Percentiles rank a stretch among this genome's conserved stretches.
Conservation (phyloP, 2,329 filamentous ascomycete genomes). For the Colletotrichum sublineola region DNA sequence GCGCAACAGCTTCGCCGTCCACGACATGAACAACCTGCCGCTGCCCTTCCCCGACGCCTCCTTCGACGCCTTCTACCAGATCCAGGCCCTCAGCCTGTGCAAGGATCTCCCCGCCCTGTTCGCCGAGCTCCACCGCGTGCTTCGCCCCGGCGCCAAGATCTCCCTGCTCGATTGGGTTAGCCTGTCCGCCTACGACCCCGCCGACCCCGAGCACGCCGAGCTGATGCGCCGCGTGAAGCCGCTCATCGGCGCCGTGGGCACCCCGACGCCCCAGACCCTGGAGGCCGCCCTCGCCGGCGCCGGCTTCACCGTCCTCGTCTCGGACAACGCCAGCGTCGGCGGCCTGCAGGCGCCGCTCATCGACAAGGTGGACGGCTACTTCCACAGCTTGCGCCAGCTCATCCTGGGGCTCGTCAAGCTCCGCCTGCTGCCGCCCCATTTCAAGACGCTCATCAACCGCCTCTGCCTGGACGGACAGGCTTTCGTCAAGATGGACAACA, state of each 20-base stretch:
- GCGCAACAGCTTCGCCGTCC: conserved; percentile 61
- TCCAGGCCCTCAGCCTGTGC: conserved; percentile 68
- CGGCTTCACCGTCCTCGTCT: conserved; percentile 61
- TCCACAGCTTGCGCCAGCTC: conserved; percentile 62
- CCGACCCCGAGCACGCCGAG: conserved; percentile 60
- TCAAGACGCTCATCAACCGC: conserved; percentile 66
- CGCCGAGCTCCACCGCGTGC: conserved; percentile 61
- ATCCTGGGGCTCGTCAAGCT: conserved; percentile 63
- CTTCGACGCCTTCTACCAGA: conserved; percentile 69
- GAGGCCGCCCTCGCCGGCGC: conserved; percentile 60
- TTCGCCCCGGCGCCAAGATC: conserved; percentile 65
- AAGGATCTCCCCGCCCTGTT: conserved; percentile 62
- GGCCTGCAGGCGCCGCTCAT: conserved; percentile 66
- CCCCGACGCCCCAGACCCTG: conserved; percentile 62
- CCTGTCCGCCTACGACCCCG: conserved; percentile 61
- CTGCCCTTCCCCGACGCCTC: conserved; percentile 62
- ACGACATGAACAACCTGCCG: conserved; percentile 65
- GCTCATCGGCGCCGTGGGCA: conserved; percentile 67
- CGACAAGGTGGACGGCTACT: conserved; percentile 67
- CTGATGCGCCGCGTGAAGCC: conserved; percentile 69
- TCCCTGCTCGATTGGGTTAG: conserved; percentile 67
- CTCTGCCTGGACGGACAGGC: conserved; percentile 66
- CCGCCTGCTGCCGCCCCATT: conserved; percentile 62
- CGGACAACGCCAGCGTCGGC: conserved; percentile 66
- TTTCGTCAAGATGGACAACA: conserved; percentile 68